Evolutionary conservation across 345 rosid species (phyloP).

Genomic region (Gossypium longicalyx): DNA sequence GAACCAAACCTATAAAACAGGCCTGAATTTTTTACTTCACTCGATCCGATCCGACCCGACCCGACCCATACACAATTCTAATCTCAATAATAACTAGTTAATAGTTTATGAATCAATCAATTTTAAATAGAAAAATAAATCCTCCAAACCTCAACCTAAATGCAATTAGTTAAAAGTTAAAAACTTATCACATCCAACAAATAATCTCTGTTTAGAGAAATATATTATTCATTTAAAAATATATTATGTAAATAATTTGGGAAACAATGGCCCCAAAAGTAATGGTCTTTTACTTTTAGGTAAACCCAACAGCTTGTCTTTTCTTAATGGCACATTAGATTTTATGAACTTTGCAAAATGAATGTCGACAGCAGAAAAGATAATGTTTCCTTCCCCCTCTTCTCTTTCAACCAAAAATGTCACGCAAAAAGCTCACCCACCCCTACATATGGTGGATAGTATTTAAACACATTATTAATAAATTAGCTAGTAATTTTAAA

Average conservation of each 20-base stretch:
- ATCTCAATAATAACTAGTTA: too few species aligned
- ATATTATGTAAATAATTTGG: background rate
- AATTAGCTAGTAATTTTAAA: too few species aligned
- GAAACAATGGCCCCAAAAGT: background rate
- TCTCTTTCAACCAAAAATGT: background rate
- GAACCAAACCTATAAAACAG: fast-evolving
- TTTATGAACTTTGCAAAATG: background rate
- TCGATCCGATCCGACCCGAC: too few species aligned
- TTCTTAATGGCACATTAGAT: background rate
- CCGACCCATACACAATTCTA: too few species aligned
- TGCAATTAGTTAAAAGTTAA: too few species aligned
- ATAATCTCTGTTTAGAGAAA: too few species aligned
- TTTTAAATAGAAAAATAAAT: too few species aligned
- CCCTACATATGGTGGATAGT: background rate
- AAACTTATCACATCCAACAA: too few species aligned
- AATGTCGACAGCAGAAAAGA: background rate
- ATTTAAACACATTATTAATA: too few species aligned
- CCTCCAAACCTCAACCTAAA: too few species aligned
- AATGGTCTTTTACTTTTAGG: background rate
- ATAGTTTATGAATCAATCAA: too few species aligned
- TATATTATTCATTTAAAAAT: background rate
- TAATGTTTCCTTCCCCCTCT: background rate
- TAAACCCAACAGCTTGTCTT: background rate
- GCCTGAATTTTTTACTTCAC: too few species aligned
- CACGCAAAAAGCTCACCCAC: background rate